Conservation (phyloP, 768 basidiomycete species). For the Lentinula sp. region DNA sequence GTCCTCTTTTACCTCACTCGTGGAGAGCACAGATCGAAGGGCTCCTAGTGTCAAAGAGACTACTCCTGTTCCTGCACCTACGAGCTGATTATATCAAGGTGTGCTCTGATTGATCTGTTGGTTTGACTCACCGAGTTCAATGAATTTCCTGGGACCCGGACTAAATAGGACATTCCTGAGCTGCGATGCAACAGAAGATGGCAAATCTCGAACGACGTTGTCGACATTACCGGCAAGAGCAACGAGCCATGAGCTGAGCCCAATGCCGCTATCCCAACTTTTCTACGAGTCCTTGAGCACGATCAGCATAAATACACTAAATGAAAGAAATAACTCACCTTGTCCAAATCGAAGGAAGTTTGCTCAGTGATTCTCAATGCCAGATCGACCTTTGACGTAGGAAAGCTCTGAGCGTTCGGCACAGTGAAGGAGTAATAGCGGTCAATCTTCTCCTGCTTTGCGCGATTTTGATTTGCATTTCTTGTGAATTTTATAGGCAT, state of each 20-base stretch:
- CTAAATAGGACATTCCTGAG: slow-evolving; percentile 35
- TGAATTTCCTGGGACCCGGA: slow-evolving; percentile 30
- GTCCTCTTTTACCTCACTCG: slow-evolving; percentile 8
- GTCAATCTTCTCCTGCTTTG: slow-evolving; percentile 57
- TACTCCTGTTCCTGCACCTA: slow-evolving; percentile 84
- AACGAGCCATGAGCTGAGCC: slow-evolving; percentile 74
- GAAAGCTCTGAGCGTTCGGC: slow-evolving; percentile 13
- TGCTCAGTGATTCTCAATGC: slow-evolving; percentile 62
- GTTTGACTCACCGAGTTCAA: slow-evolving; percentile 62
- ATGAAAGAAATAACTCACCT: slow-evolving; percentile 41
- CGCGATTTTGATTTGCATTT: slow-evolving; percentile 17
- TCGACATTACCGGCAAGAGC: slow-evolving; percentile 12
- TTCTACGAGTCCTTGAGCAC: slow-evolving; percentile 52
- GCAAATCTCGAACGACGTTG: background rate
- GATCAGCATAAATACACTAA: slow-evolving; percentile 12
- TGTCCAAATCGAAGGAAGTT: slow-evolving; percentile 89
- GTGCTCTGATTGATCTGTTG: background rate
- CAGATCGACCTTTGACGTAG: slow-evolving; percentile 5
- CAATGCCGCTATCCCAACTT: slow-evolving; percentile 95
- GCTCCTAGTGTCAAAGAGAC: slow-evolving; percentile 64
- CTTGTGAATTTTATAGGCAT: slow-evolving; percentile 51
- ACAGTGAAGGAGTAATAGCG: slow-evolving; percentile 41
- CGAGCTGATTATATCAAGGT: background rate
- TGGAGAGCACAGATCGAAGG: slow-evolving; percentile 34
- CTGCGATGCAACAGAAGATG: background rate